phyloP scores from a whole-genome alignment of 805 yeast genomes.

The Torulaspora quercuum region DNA sequence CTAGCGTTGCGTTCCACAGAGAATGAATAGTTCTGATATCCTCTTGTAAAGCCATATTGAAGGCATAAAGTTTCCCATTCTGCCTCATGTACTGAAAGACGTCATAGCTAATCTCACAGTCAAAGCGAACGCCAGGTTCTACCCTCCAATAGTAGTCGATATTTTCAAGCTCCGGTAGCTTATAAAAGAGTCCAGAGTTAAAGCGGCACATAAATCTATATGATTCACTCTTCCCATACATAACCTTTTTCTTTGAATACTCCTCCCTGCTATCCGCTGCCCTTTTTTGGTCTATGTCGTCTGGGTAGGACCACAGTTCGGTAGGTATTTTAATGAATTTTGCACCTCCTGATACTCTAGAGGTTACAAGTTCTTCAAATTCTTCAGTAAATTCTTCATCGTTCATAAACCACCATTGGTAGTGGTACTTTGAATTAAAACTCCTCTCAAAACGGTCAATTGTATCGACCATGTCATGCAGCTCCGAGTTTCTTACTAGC shows the following conservation, averaged over 20 bases:
- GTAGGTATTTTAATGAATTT: conserved; percentile 66
- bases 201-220: conserved; percentile 95
- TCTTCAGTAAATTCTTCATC: conserved; percentile 70
- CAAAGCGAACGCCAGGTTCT: conserved; percentile 87
- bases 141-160: conserved; percentile 95
- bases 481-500: conserved; percentile 75
- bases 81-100: conserved; percentile 79
- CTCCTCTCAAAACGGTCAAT: conserved; percentile 76
- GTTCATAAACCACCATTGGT: conserved; percentile 89
- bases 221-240: conserved; percentile 78
- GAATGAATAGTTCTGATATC: conserved; percentile 77
- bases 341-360: conserved; percentile 56
- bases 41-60: conserved; percentile 75
- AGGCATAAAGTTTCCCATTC: conserved; percentile 73
- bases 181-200: conserved; percentile 77
- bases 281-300: conserved; percentile 30
- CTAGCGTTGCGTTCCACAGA: conserved; percentile 66
- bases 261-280: conserved; percentile 65
- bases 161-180: conserved; percentile 65
- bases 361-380: conserved; percentile 54
- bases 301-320: conserved; percentile 68
- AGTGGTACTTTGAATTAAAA: conserved; percentile 89
- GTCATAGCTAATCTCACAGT: conserved; percentile 88
- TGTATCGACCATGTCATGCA: conserved; percentile 67
- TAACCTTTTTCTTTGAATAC: conserved; percentile 67